Evolutionary conservation across 345 rosid genomes (phyloP).

Genomic region (Zanthoxylum bungeanum): DNA sequence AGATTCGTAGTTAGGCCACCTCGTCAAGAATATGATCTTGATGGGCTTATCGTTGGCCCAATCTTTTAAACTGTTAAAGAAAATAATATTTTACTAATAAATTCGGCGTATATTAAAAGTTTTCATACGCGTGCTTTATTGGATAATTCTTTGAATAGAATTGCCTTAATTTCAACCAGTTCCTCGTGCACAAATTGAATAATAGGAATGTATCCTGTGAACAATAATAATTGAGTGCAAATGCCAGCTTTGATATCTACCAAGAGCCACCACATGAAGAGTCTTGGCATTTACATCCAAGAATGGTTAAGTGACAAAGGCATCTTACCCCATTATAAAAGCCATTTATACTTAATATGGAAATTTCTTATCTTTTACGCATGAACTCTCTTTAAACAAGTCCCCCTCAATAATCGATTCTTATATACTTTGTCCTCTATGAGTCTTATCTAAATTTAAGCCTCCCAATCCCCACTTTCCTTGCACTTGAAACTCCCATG

Average conservation of each 20-base stretch:
- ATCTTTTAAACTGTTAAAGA: no score
- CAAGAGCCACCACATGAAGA: neutral
- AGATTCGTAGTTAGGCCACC: no score
- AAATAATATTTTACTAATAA: no score
- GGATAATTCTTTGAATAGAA: neutral
- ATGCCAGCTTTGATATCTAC: neutral
- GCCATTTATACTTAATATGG: neutral
- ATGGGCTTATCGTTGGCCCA: no score
- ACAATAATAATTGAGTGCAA: neutral
- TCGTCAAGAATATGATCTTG: no score
- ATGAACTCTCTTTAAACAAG: neutral
- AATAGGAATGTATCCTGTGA: neutral
- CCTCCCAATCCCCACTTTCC: neutral
- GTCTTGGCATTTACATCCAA: conserved; percentile 8
- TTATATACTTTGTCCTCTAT: neutral
- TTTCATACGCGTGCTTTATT: no score
- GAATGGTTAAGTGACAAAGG: conserved; percentile 13
- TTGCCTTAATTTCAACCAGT: no score
- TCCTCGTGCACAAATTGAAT: neutral
- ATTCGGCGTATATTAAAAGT: no score
- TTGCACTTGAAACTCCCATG: neutral
- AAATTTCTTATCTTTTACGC: conserved; percentile 17
- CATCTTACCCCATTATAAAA: conserved; percentile 12
- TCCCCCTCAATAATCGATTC: conserved; percentile 20
- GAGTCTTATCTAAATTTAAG: neutral